Conservation (phyloP, 345 rosid genomes). For the Arabidopsis arenosa region DNA sequence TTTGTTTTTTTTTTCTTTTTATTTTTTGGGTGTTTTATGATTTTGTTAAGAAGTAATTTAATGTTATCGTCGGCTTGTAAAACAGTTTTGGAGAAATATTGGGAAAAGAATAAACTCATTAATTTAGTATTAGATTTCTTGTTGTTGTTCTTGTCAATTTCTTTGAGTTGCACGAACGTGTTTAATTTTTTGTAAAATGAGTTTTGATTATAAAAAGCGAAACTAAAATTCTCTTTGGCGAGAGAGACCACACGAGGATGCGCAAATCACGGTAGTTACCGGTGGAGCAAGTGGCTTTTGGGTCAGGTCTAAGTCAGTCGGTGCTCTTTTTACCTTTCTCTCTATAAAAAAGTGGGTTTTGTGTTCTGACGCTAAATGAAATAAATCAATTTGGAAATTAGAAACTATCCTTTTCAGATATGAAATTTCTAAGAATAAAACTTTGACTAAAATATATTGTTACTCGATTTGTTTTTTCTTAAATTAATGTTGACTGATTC, state of each 20-base stretch:
- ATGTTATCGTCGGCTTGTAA: constrained; percentile 35
- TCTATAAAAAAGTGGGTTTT: not conserved
- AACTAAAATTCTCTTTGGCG: constrained; percentile 55
- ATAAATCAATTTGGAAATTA: not conserved
- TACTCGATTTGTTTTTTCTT: not conserved
- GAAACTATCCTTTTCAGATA: constrained; percentile 31
- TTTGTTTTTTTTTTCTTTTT: constrained; percentile 5
- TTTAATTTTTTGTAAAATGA: not conserved
- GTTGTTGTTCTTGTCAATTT: constrained; percentile 13
- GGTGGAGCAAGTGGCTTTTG: constrained; percentile 47
- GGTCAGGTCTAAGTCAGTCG: constrained; percentile 38
- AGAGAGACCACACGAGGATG: constrained; percentile 44
- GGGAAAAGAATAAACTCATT: constrained; percentile 24
- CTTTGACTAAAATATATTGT: constrained; percentile 8
- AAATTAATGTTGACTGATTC: constrained; percentile 11
- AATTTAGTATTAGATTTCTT: not conserved
- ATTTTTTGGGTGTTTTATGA: not conserved
- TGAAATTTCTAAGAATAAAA: not conserved
- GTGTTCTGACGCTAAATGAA: constrained; percentile 15
- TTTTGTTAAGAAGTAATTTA: constrained; percentile 42
- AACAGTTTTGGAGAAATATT: constrained; percentile 41
- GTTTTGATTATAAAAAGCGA: constrained; percentile 29
- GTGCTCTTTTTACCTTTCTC: constrained; percentile 21
- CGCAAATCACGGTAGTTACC: constrained; percentile 65
- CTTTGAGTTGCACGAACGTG: constrained; percentile 28